These are phyloP conservation scores for Avena eriantha DNA, from an alignment of 176 grass and related monocot genomes.

Conservation along the genomic window DNA sequence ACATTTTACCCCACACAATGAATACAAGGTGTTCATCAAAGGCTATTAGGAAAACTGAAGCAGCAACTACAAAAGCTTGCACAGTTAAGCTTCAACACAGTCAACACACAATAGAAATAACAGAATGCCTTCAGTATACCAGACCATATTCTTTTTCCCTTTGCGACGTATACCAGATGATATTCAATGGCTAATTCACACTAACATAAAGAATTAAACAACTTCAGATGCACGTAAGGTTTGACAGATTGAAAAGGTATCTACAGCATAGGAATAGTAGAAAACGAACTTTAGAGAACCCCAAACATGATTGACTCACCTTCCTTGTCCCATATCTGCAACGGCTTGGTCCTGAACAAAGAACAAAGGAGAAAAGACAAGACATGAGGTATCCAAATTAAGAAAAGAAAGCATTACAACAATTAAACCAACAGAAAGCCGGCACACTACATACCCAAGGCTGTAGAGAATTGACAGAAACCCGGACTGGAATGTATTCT, in stretches of 20 bases:
- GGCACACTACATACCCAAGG: conserved; percentile 60
- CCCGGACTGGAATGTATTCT: conserved; percentile 96
- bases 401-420: conserved; percentile 28
- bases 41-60: not conserved
- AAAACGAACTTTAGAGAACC: not conserved
- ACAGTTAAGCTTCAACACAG: not conserved
- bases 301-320: conserved; percentile 51
- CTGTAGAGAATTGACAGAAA: conserved; percentile 98
- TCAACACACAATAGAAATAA: not conserved
- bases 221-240: not conserved
- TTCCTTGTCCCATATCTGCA: conserved; percentile 99
- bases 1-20: not conserved
- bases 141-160: not conserved
- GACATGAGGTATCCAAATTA: conserved; percentile 34
- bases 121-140: not conserved
- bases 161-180: not conserved
- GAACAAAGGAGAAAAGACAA: not conserved
- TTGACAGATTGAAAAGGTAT: not conserved
- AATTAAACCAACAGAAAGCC: conserved; percentile 12
- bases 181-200: not conserved
- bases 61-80: not conserved
- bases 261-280: not conserved
- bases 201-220: not conserved
- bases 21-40: not conserved
- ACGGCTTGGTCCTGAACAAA: conserved; percentile 87